Base-by-base conservation (phyloP, 139 green algal genomes). In the Gonium pectorale region DNA sequence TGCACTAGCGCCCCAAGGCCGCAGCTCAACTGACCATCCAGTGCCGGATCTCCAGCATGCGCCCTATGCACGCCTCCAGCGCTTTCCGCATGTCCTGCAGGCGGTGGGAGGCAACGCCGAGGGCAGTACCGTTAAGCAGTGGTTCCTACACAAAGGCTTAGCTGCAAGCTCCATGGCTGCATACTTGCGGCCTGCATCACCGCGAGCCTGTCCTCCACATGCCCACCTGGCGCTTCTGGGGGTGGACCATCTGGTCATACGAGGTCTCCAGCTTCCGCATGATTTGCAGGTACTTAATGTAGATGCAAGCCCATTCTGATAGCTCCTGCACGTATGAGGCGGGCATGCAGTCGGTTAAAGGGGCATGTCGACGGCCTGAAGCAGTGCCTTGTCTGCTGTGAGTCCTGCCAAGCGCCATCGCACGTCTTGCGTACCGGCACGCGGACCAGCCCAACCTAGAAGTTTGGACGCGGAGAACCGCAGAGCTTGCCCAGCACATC, bases 231-330 rank as follows among this genome's bases (percentile, higher is more conserved):
- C 94, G 91, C 87, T 98, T 98, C 78, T 98, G 96, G 11, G 96
- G 95, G 49, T 98, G 96, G 46, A 96, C 86, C 87, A 97, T 94
- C 79, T 97, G 93, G 80, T 98, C 94, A 80, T 98, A 96, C 4
- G 94, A 90, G 3, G 86, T 89, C 71, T 96, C 93, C 77, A 99
- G 88, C 71, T 97, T 96, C 17, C 89, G 88, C 63, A 97, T 93
- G 26, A 96, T 95, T 83, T 96, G 92, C 54, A 98, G 85, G 81
- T 98, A 98, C 49, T 89, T 91, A 46, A 98, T 94, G 89, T 98
- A 99, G n/a, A 97, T 94, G n/a, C 89, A 92, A 0, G 94, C 87
- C 92, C 93, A 98, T 54, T 97, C 94, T 0, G 87, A 87, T 41
- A 97, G 82, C n/a, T 96, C 93, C 90, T 96, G 88, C 43, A 73